Evolutionary conservation across 2,329 filamentous ascomycete genomes (phyloP).

Genomic region (Aspergillus floridensis): DNA sequence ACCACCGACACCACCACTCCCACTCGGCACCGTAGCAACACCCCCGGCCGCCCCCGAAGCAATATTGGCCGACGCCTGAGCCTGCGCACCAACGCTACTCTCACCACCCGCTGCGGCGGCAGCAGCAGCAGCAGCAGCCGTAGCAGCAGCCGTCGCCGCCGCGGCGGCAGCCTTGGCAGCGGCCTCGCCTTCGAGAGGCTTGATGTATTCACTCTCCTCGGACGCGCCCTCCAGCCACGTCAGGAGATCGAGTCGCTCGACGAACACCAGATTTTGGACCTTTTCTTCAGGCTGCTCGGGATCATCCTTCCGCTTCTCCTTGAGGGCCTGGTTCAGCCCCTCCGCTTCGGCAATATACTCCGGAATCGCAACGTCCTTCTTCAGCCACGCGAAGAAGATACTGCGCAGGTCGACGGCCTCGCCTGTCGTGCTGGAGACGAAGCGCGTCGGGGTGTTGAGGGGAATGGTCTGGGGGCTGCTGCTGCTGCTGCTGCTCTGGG

Average conservation of each 20-base stretch:
- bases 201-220: constrained; percentile 91
- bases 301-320: constrained; percentile 31
- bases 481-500: constrained; percentile 28
- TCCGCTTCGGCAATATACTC: constrained; percentile 87
- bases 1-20: constrained; percentile 43
- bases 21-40: constrained; percentile 41
- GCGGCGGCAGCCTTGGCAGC: constrained; percentile 36
- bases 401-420: constrained; percentile 80
- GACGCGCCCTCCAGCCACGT: constrained; percentile 90
- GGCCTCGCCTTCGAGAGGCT: constrained; percentile 67
- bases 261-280: constrained; percentile 86
- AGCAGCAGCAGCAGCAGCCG: no score
- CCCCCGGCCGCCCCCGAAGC: constrained; percentile 50
- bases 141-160: constrained; percentile 24
- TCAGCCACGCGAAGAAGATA: constrained; percentile 94
- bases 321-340: constrained; percentile 74
- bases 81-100: constrained; percentile 24
- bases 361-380: constrained; percentile 83
- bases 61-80: constrained; percentile 48
- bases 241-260: constrained; percentile 85
- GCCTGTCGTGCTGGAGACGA: constrained; percentile 68
- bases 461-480: constrained; percentile 58
- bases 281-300: constrained; percentile 47
- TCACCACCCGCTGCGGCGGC: not conserved
- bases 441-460: constrained; percentile 75